Base-by-base conservation (phyloP, 164 flowering plant species). In the Vitis riparia region DNA sequence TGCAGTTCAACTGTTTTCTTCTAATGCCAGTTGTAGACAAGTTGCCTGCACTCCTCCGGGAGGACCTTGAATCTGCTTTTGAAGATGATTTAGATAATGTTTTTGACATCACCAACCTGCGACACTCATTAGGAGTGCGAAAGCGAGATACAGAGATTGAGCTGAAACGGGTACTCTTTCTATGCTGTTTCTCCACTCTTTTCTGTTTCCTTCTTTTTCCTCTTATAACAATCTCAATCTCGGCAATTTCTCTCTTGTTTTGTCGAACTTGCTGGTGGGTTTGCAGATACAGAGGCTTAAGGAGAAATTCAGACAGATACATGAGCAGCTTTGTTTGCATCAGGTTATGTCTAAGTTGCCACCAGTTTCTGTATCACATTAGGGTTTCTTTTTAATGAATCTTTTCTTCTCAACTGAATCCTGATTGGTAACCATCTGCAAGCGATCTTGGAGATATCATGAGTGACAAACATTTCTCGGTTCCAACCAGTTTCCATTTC, bases 1-100 rank as follows among this genome's bases (percentile, higher is more conserved):
- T 75, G 83, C 91, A 94, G 99, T 94, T 91, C 91, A 92, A 94
- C 80, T 94, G 99, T 77, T 94, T 94, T 79, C 94, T 94, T 75
- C 84, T 94, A 53, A 92, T 94, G 95, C 99, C 97, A 11, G 88
- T 94, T 55, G 91, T 94, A 10, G 98, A 94, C 86, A 94, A 94
- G 83, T 79, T 94, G 80, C 99, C 99, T 50, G 91, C 90, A 55
- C 89, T 86, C 27, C 86, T 94, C 2, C 84, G 95, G 17, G 91
- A 89, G 75, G 97, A 91, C 73, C 77, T 92, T 71, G 97, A 92
- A 68, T 81, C 91, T 80, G 90, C 91, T 48, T 92, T 92, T 78
- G 87, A 85, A 59, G 90, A 86, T 58, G 92, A 91, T 67, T 56
- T 92, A 63, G 97, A 92, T 76, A 85, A 65, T 80, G 89, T 91